phyloP scores from a whole-genome alignment of 495 filamentous ascomycete genomes.

The Penicillium malachiteum region DNA sequence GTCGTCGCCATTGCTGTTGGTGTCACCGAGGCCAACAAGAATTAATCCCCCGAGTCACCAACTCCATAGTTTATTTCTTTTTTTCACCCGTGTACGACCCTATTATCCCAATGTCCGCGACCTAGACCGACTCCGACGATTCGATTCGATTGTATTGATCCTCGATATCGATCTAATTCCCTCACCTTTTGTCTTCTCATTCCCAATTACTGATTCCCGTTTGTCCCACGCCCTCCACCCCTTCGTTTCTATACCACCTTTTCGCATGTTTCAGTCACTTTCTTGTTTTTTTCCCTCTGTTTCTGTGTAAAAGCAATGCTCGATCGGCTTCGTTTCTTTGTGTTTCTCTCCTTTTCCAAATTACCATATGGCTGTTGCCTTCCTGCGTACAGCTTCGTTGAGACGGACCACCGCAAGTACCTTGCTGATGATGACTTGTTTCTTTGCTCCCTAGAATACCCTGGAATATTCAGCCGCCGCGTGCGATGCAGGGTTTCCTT shows the following conservation, averaged over 20 bases:
- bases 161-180: not conserved
- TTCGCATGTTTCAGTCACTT: conserved; percentile 23
- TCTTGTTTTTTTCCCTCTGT: conserved; percentile 4
- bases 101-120: conserved; percentile 2
- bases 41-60: conserved; percentile 2
- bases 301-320: conserved; percentile 31
- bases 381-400: conserved; percentile 19
- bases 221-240: conserved; percentile 1
- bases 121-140: not conserved
- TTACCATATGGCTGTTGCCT: conserved; percentile 8
- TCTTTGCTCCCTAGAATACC: conserved; percentile 8
- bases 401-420: conserved; percentile 5
- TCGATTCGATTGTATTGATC: conserved; percentile 2
- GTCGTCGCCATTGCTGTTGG: conserved; percentile 51
- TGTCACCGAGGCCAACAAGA: conserved; percentile 41
- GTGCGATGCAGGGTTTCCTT: not conserved
- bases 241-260: conserved; percentile 34
- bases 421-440: conserved; percentile 18
- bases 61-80: conserved; percentile 5
- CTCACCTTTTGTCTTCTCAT: not conserved
- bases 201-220: conserved; percentile 3
- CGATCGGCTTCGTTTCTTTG: conserved; percentile 19
- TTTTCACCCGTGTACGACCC: conserved; percentile 24
- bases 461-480: not conserved
- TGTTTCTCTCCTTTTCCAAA: conserved; percentile 7